Evolutionary conservation across 108 stramenopile species (phyloP).

Genomic region (Schizochytrium sp.): DNA sequence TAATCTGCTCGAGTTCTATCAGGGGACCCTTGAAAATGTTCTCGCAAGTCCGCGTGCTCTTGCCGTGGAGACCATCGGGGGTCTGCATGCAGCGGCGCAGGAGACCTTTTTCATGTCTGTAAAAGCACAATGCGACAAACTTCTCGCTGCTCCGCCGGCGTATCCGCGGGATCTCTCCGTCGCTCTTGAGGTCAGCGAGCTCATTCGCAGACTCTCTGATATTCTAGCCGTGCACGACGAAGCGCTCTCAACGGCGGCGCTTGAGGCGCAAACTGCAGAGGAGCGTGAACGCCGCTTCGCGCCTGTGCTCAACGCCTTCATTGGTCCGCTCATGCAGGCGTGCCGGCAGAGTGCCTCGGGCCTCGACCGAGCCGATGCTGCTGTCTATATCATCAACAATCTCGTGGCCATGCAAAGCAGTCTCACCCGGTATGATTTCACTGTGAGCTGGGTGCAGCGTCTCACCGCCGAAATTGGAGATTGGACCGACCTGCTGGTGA

Average conservation of each 20-base stretch:
- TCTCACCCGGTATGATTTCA: slow-evolving; percentile 12
- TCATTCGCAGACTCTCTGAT: not conserved
- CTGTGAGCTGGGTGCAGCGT: not conserved
- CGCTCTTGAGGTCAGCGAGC: not conserved
- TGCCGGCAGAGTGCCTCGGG: slow-evolving; percentile 7
- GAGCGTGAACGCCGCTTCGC: not conserved
- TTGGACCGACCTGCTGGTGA: slow-evolving; percentile 10
- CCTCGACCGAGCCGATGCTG: not conserved
- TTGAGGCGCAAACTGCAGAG: not conserved
- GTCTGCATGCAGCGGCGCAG: not conserved
- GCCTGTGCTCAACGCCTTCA: slow-evolving; percentile 12
- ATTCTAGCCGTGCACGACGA: not conserved
- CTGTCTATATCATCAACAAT: slow-evolving; percentile 7
- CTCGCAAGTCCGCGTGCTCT: not conserved
- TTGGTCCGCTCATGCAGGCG: not conserved
- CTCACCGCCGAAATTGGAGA: slow-evolving; percentile 13
- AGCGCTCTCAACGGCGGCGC: not conserved
- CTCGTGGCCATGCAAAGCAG: not conserved
- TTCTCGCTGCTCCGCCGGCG: not conserved
- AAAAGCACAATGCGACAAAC: not conserved
- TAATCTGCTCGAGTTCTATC: not conserved
- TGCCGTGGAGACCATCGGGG: not conserved
- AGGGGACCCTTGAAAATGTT: not conserved
- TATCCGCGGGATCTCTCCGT: slow-evolving; percentile 5
- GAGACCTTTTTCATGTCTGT: not conserved